Percentiles rank a stretch among this genome's conserved stretches.
phyloP scores from a whole-genome alignment of 306 rosid genomes.

The Senna tora region DNA sequence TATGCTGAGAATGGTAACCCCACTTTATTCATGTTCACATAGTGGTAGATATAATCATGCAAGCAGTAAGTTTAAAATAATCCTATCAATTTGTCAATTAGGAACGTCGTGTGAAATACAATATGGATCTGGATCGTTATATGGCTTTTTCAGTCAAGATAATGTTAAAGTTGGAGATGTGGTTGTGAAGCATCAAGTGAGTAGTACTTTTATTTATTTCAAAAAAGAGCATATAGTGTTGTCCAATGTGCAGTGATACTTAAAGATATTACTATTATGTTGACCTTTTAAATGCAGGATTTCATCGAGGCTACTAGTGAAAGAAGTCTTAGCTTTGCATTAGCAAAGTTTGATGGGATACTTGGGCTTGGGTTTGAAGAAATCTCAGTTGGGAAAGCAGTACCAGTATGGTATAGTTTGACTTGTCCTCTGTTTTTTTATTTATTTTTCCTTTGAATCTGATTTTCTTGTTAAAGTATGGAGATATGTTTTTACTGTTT shows the following conservation, averaged over 20 bases:
- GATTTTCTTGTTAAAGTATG: constrained; percentile 16
- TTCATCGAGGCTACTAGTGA: constrained; percentile 84
- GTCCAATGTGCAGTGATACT: constrained; percentile 15
- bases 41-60: neutral
- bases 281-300: constrained; percentile 46
- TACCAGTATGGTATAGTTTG: constrained; percentile 74
- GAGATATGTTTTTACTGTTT: neutral
- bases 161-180: constrained; percentile 64
- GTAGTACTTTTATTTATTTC: constrained; percentile 21
- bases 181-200: constrained; percentile 68
- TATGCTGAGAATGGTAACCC: constrained; percentile 61
- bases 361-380: constrained; percentile 90
- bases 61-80: constrained; percentile 16
- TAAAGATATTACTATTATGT: constrained; percentile 11
- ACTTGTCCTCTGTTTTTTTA: constrained; percentile 16
- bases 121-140: constrained; percentile 81
- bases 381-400: constrained; percentile 66
- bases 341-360: constrained; percentile 82
- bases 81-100: constrained; percentile 45
- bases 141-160: constrained; percentile 89
- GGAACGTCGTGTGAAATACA: constrained; percentile 74
- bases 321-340: constrained; percentile 67
- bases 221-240: constrained; percentile 6
- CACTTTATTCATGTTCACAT: neutral
- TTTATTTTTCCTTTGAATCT: constrained; percentile 14